phyloP scores from a whole-genome alignment of 176 grass and related monocot genomes.

The Poa annua region DNA sequence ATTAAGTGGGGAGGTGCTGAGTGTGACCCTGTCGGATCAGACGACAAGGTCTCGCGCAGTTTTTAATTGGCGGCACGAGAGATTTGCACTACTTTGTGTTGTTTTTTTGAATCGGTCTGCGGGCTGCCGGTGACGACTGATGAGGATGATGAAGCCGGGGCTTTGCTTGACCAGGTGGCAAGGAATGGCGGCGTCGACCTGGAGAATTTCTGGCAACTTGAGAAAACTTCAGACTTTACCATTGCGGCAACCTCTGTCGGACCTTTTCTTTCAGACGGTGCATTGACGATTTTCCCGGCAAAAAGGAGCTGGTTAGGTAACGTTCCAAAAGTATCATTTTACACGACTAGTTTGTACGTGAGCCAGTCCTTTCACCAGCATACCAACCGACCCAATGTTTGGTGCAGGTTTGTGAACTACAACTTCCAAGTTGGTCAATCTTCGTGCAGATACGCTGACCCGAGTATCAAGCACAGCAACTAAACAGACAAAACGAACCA shows the following conservation, averaged over 20 bases:
- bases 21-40: background rate
- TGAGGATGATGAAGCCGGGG: background rate
- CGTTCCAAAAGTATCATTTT: background rate
- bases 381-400: conserved; percentile 11
- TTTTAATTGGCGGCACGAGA: background rate
- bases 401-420: background rate
- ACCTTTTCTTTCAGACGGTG: background rate
- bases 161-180: background rate
- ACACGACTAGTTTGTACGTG: background rate
- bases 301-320: background rate
- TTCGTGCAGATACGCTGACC: conserved; percentile 4
- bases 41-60: background rate
- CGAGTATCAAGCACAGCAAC: background rate
- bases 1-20: background rate
- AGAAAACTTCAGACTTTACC: background rate
- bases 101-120: conserved; percentile 47
- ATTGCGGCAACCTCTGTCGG: background rate
- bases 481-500: background rate
- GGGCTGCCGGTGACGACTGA: background rate
- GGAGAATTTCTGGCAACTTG: conserved; percentile 24
- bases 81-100: background rate
- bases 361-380: background rate
- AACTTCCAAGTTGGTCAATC: background rate
- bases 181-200: conserved; percentile 11
- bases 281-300: background rate